A percentile compares a stretch with the other conserved stretches of the same genome.
Evolutionary conservation across 305 asterid species (phyloP).

Genomic region (Fraxinus greggii): DNA sequence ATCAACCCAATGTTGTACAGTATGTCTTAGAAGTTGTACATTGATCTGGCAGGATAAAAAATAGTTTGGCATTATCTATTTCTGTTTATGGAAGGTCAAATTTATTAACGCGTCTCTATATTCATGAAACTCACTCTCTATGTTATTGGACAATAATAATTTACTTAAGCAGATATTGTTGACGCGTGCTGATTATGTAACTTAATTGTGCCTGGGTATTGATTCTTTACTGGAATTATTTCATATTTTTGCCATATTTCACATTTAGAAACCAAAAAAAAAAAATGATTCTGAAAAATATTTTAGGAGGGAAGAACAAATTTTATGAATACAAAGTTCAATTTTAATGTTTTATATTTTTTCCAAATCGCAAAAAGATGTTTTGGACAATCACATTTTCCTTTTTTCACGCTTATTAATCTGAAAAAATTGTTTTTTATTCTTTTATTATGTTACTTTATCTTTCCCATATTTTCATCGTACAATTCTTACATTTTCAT

Average conservation of each 20-base stretch:
- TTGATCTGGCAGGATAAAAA: slow-evolving; percentile 1
- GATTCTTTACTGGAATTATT: neutral
- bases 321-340: neutral
- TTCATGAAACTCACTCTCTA: neutral
- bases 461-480: neutral
- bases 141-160: neutral
- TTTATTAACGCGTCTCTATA: neutral
- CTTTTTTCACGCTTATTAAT: neutral
- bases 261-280: neutral
- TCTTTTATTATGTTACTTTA: neutral
- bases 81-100: slow-evolving; percentile 4
- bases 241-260: neutral
- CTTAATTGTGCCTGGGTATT: slow-evolving; percentile 6
- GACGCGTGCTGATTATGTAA: neutral
- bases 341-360: neutral
- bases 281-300: neutral
- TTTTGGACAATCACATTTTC: neutral
- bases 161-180: neutral
- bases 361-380: neutral
- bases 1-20: neutral
- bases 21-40: neutral
- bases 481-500: neutral
- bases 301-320: slow-evolving; percentile 20
- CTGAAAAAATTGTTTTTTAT: neutral
- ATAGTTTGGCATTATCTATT: slow-evolving; percentile 2